A percentile compares a stretch with the other conserved stretches of the same genome.
These are phyloP conservation scores for Globisporangium cylindrosporum DNA, from an alignment of 352 stramenopile species.

Conservation along the genomic window DNA sequence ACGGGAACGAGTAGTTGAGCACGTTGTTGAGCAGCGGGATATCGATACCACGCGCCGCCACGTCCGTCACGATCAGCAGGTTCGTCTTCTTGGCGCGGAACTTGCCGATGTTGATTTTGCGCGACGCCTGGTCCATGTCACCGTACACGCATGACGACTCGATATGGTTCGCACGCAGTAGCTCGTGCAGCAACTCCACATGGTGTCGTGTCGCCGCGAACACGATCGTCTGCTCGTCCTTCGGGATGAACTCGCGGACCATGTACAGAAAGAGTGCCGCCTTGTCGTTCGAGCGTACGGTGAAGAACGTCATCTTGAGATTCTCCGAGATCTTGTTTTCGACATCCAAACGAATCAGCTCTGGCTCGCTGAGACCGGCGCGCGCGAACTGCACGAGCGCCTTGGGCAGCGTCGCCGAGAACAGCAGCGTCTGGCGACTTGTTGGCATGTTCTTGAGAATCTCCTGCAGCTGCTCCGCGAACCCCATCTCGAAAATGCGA, in stretches of 20 bases:
- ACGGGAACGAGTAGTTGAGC: slow-evolving; percentile 94
- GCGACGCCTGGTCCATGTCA: slow-evolving; percentile 92
- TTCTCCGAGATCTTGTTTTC: slow-evolving; percentile 98
- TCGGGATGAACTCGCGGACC: slow-evolving; percentile 92
- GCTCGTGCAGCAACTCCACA: slow-evolving; percentile 97
- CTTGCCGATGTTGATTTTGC: slow-evolving; percentile 89
- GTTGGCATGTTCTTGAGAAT: slow-evolving; percentile 91
- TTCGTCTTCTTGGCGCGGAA: slow-evolving; percentile 89
- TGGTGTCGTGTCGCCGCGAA: slow-evolving; percentile 98
- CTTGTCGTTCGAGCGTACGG: slow-evolving; percentile 94
- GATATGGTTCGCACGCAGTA: slow-evolving; percentile 83
- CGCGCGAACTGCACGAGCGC: slow-evolving; percentile 98
- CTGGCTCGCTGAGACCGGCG: slow-evolving; percentile 95
- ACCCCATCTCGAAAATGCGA: slow-evolving; percentile 99
- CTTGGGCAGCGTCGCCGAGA: slow-evolving; percentile 97
- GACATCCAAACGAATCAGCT: slow-evolving; percentile 97
- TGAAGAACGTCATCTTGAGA: slow-evolving; percentile 97
- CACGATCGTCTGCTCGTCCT: slow-evolving; percentile 94
- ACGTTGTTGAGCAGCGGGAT: slow-evolving; percentile 97
- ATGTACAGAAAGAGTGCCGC: slow-evolving; percentile 96
- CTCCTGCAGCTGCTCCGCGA: slow-evolving; percentile 95
- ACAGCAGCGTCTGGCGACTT: slow-evolving; percentile 89
- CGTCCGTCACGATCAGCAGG: slow-evolving; percentile 93
- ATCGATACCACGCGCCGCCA: slow-evolving; percentile 94
- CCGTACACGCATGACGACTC: slow-evolving; percentile 91